These are phyloP conservation scores for Dujonia santamariae DNA, from an alignment of 1,139 yeast genomes.

Conservation along the genomic window DNA sequence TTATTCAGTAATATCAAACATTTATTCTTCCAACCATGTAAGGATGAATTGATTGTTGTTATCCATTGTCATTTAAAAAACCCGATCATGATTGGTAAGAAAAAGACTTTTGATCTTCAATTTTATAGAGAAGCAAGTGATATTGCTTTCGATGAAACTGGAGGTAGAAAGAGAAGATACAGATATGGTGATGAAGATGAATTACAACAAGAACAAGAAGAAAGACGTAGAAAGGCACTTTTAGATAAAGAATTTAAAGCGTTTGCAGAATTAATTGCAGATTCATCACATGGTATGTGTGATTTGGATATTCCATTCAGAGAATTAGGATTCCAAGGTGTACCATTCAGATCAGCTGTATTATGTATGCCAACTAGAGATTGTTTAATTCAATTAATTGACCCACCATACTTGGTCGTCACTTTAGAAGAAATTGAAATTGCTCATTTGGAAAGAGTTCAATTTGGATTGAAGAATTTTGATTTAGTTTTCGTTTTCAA, in stretches of 20 bases:
- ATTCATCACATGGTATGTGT: conserved; percentile 73
- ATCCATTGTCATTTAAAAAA: conserved; percentile 90
- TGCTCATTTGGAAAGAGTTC: conserved; percentile 95
- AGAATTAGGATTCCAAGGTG: conserved; percentile 97
- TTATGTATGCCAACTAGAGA: conserved; percentile 97
- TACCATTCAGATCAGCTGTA: conserved; percentile 92
- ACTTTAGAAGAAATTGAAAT: conserved; percentile 90
- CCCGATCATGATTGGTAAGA: conserved; percentile 94
- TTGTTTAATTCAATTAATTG: conserved; percentile 89
- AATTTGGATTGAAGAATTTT: conserved; percentile 93
- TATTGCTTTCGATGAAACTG: conserved; percentile 95
- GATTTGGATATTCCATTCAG: conserved; percentile 94
- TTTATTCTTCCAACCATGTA: conserved; percentile 92
- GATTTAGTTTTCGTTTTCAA: conserved; percentile 94
- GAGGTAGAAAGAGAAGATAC: conserved; percentile 85
- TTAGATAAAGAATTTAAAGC: conserved; percentile 88
- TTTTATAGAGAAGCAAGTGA: conserved; percentile 97
- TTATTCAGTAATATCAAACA: conserved; percentile 89
- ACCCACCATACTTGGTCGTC: conserved; percentile 91
- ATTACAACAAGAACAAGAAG: conserved; percentile 97
- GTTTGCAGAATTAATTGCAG: conserved; percentile 89
- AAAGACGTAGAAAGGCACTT: conserved; percentile 84
- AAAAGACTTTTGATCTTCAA: conserved; percentile 93
- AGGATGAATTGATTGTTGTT: conserved; percentile 88
- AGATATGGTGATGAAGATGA: conserved; percentile 98